Evolutionary conservation across 179 eudicot species (phyloP).

Genomic region (Vitellaria paradoxa): DNA sequence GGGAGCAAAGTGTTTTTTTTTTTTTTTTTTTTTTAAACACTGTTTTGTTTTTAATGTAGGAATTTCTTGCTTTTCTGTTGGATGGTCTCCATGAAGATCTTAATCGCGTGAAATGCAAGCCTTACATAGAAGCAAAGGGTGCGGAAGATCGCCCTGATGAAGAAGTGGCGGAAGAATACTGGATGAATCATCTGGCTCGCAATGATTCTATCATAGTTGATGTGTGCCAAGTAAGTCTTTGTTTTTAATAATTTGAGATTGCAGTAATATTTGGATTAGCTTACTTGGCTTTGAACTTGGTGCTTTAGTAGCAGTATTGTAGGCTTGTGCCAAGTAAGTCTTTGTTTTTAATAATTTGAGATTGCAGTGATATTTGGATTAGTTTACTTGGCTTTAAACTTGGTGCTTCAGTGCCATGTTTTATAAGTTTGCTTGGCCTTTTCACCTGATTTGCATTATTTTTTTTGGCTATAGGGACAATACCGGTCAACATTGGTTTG

Average conservation of each 20-base stretch:
- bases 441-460: not conserved
- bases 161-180: conserved; percentile 75
- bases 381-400: not conserved
- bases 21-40: not conserved
- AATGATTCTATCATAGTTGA: conserved; percentile 79
- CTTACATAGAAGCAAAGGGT: conserved; percentile 57
- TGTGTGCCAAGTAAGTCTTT: conserved; percentile 63
- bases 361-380: not conserved
- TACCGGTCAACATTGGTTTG: conserved; percentile 74
- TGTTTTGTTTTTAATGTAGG: conserved; percentile 35
- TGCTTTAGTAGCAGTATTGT: not conserved
- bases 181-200: conserved; percentile 74
- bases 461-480: conserved; percentile 54
- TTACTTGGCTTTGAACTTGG: not conserved
- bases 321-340: not conserved
- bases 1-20: not conserved
- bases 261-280: not conserved
- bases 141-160: conserved; percentile 52
- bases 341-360: not conserved
- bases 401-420: not conserved
- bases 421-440: conserved; percentile 8
- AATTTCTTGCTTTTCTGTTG: conserved; percentile 77
- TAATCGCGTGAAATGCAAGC: conserved; percentile 74
- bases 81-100: conserved; percentile 93
- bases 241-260: not conserved